A percentile compares a stretch with the other conserved stretches of the same genome.
Evolutionary conservation across 2,329 filamentous ascomycete genomes (phyloP).

Genomic region (Coniochaeta hoffmannii): DNA sequence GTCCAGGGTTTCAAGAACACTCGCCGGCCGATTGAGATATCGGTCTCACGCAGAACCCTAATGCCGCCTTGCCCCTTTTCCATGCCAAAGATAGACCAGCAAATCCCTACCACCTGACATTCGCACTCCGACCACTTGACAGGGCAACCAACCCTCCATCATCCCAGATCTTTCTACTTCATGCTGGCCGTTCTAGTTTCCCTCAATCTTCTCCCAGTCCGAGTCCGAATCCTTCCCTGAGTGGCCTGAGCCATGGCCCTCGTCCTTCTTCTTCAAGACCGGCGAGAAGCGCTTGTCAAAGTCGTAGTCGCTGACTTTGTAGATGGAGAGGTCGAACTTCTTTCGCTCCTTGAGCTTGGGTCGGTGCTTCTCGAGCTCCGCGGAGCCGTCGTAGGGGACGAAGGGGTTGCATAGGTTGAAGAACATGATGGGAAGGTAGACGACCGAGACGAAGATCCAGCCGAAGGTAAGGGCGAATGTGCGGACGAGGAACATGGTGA

Average conservation of each 20-base stretch:
- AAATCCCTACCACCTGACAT: too few species aligned
- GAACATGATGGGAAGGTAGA: background rate
- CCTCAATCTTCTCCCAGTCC: too few species aligned
- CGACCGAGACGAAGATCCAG: background rate
- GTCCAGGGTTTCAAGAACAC: too few species aligned
- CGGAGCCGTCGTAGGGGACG: background rate
- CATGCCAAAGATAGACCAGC: too few species aligned
- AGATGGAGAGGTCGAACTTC: background rate
- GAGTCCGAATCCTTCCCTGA: too few species aligned
- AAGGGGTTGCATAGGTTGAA: background rate
- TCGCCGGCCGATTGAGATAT: too few species aligned
- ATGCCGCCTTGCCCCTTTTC: too few species aligned
- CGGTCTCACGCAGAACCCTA: too few species aligned
- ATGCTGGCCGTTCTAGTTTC: too few species aligned
- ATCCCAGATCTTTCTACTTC: too few species aligned
- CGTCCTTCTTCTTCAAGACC: background rate
- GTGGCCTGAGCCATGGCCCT: background rate
- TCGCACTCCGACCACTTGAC: too few species aligned
- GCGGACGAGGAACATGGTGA: background rate
- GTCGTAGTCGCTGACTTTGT: background rate
- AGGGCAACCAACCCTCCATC: too few species aligned
- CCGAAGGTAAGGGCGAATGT: background rate
- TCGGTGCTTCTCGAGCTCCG: background rate
- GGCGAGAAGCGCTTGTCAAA: background rate
- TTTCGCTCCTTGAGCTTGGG: background rate